phyloP scores from a whole-genome alignment of 1,284 basidiomycete species.

The Takashimella tepidaria region DNA sequence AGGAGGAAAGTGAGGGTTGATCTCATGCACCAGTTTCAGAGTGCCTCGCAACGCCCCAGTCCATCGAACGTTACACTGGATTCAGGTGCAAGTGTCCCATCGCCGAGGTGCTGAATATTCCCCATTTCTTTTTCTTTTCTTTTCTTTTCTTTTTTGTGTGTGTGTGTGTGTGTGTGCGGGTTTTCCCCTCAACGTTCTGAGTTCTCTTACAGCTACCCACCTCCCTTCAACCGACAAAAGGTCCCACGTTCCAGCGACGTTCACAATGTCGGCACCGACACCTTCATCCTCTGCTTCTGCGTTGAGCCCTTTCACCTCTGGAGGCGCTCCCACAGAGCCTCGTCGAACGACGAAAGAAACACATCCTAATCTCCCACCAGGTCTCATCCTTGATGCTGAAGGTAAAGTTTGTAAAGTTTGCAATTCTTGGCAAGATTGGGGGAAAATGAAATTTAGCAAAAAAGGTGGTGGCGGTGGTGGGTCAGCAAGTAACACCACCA shows the following conservation, averaged over 20 bases:
- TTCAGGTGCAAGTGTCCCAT: no score
- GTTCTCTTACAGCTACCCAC: no score
- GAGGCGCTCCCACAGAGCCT: conserved; percentile 3
- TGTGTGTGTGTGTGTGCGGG: no score
- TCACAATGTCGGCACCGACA: neutral
- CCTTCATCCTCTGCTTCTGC: neutral
- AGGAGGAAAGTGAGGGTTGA: no score
- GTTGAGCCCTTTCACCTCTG: neutral
- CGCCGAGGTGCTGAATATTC: neutral
- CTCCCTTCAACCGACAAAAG: no score
- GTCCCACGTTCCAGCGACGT: no score
- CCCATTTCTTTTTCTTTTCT: no score
- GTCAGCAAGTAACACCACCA: neutral
- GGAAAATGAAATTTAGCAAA: conserved; percentile 50
- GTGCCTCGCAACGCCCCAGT: neutral
- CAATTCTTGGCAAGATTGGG: conserved; percentile 72
- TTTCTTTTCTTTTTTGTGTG: no score
- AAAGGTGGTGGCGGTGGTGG: conserved; percentile 7
- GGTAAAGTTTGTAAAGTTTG: conserved; percentile 92
- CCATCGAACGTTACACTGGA: no score
- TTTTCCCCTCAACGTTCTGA: no score
- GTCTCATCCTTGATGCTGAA: conserved; percentile 79
- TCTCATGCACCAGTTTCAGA: no score
- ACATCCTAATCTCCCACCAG: conserved; percentile 57
- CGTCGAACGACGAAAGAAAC: conserved; percentile 42